These are phyloP conservation scores for Decorospora gaudefroyi DNA, from an alignment of 2,329 filamentous ascomycete species.

Conservation along the genomic window DNA sequence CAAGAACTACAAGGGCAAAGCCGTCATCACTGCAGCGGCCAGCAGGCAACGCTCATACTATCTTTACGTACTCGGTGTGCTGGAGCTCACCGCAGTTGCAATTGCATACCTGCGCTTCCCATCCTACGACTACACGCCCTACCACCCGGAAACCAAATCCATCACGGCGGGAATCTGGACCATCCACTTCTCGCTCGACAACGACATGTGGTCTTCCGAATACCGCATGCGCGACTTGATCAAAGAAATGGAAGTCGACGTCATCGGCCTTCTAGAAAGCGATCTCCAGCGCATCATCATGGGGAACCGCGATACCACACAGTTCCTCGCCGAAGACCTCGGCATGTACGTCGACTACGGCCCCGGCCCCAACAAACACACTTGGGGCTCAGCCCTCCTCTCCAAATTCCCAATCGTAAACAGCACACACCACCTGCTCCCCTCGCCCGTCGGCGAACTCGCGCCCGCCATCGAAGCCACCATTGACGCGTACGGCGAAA, in stretches of 20 bases:
- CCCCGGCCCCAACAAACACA: conserved; percentile 97
- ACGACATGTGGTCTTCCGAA: conserved; percentile 98
- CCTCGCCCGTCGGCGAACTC: conserved; percentile 90
- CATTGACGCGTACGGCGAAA: conserved; percentile 84
- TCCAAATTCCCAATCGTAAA: conserved; percentile 98
- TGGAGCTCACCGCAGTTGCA: conserved; percentile 80
- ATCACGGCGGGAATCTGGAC: conserved; percentile 98
- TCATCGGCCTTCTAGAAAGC: conserved; percentile 90
- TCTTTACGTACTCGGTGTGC: conserved; percentile 69
- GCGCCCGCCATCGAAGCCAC: conserved; percentile 98
- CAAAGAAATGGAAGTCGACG: conserved; percentile 93
- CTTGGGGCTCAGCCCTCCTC: conserved; percentile 89
- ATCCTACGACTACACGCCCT: conserved; percentile 85
- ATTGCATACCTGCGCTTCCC: conserved; percentile 91
- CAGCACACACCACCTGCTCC: conserved; percentile 92
- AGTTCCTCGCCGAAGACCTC: conserved; percentile 91
- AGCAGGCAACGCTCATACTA: conserved; percentile 67
- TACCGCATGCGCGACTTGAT: conserved; percentile 89
- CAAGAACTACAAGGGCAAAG: conserved; percentile 51
- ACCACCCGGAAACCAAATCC: conserved; percentile 84
- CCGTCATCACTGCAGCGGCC: conserved; percentile 53
- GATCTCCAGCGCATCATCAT: conserved; percentile 98
- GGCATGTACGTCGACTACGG: conserved; percentile 99
- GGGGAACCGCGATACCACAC: conserved; percentile 96
- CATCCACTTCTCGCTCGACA: conserved; percentile 96